Conservation (phyloP, 164 flowering plant genomes). For the Macadamia tetraphylla region DNA sequence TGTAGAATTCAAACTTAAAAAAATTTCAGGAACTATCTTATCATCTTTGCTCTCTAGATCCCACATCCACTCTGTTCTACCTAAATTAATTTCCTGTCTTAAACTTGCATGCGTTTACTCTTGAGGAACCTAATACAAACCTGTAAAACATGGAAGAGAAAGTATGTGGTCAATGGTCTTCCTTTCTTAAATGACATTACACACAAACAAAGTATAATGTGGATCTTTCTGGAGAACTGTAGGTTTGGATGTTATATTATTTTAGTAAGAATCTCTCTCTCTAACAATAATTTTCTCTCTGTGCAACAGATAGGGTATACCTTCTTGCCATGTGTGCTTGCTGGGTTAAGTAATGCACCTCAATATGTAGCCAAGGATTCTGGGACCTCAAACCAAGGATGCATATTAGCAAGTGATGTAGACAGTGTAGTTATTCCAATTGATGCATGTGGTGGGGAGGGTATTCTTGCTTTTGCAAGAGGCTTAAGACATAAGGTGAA, state of each 20-base stretch:
- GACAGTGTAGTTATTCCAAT: slow-evolving; percentile 73
- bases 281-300: background rate
- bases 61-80: too few relatives aligned
- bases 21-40: too few relatives aligned
- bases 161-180: too few relatives aligned
- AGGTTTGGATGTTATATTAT: background rate
- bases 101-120: too few relatives aligned
- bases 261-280: background rate
- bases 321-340: slow-evolving; percentile 87
- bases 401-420: slow-evolving; percentile 59
- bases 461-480: slow-evolving; percentile 68
- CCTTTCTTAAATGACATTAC: too few relatives aligned
- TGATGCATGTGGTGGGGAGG: slow-evolving; percentile 84
- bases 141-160: too few relatives aligned
- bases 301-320: slow-evolving; percentile 67
- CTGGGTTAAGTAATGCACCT: slow-evolving; percentile 81
- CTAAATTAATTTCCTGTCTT: too few relatives aligned
- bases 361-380: slow-evolving; percentile 44
- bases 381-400: slow-evolving; percentile 26
- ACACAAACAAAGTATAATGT: too few relatives aligned
- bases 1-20: too few relatives aligned
- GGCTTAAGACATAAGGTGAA: slow-evolving; percentile 43
- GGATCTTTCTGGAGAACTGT: too few relatives aligned
- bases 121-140: too few relatives aligned
- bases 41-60: too few relatives aligned